A percentile compares a stretch with the other conserved stretches of the same genome.
Evolutionary conservation across 768 basidiomycete species (phyloP).

Genomic region (Panellus pusillus): DNA sequence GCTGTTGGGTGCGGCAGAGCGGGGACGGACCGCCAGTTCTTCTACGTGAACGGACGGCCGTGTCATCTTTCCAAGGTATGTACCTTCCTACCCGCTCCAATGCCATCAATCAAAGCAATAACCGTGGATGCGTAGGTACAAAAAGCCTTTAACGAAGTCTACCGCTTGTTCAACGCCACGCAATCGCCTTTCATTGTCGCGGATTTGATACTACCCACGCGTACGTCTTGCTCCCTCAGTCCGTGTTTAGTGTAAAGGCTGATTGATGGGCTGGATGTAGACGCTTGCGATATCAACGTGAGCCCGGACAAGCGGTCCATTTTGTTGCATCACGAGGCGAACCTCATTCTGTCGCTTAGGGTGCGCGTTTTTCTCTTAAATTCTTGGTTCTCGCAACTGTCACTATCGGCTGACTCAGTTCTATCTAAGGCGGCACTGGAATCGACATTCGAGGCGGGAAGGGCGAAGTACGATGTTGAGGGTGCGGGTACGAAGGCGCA

Average conservation of each 20-base stretch:
- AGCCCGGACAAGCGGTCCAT: constrained; percentile 97
- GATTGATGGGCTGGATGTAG: constrained; percentile 36
- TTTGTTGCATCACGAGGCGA: constrained; percentile 83
- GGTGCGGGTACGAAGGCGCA: constrained; percentile 5
- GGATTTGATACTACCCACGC: constrained; percentile 78
- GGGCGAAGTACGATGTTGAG: constrained; percentile 71
- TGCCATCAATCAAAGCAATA: neutral
- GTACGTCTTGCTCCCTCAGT: constrained; percentile 40
- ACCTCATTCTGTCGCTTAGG: constrained; percentile 76
- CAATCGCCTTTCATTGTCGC: constrained; percentile 85
- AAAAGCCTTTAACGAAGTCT: constrained; percentile 91
- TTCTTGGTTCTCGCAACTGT: neutral
- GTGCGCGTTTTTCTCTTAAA: constrained; percentile 37
- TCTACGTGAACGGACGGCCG: constrained; percentile 90
- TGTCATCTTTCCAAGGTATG: constrained; percentile 73
- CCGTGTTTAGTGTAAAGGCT: neutral
- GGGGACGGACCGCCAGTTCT: constrained; percentile 85
- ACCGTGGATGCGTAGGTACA: constrained; percentile 54
- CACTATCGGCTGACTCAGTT: neutral
- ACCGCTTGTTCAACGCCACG: constrained; percentile 69
- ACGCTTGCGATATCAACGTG: constrained; percentile 88
- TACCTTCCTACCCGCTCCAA: neutral
- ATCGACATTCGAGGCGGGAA: constrained; percentile 58
- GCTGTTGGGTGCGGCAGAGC: constrained; percentile 70
- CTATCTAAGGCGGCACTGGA: constrained; percentile 63